Percentiles rank a stretch among this genome's conserved stretches.
phyloP scores from a whole-genome alignment of 257 asterid species.

The Capsicum chinense region DNA sequence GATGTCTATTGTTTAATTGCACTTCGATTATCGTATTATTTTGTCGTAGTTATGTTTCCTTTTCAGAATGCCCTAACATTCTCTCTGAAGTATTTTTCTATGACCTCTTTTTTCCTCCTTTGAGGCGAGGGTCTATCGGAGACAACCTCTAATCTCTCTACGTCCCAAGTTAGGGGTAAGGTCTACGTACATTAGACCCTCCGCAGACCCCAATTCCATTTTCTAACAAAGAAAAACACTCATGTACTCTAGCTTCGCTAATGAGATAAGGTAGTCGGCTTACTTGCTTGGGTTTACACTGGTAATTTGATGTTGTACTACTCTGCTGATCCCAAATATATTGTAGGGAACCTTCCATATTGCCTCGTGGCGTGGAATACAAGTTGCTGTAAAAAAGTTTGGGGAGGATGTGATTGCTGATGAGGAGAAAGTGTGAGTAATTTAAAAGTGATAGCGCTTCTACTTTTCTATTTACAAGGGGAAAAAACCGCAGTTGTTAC shows the following conservation, averaged over 20 bases:
- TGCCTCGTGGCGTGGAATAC: slow-evolving; percentile 89
- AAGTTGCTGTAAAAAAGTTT: slow-evolving; percentile 88
- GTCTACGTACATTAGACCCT: neutral
- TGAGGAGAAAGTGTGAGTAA: slow-evolving; percentile 86
- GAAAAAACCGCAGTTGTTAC: neutral
- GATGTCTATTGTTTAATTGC: no score
- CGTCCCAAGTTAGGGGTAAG: neutral
- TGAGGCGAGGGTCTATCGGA: no score
- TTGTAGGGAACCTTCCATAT: slow-evolving; percentile 75
- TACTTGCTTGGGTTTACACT: neutral
- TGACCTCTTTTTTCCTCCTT: no score
- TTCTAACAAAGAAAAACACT: no score
- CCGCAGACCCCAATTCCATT: neutral
- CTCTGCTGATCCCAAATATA: neutral
- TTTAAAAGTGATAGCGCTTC: neutral
- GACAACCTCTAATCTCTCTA: neutral
- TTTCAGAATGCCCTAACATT: no score
- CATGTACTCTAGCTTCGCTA: no score
- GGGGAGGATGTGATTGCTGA: slow-evolving; percentile 70
- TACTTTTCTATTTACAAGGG: neutral
- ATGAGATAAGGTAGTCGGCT: no score
- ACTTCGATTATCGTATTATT: no score
- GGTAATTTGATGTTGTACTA: neutral
- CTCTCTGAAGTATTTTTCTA: no score
- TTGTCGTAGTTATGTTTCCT: no score